phyloP scores from a whole-genome alignment of 225 moss, liverwort and hornwort species.

The Lunularia cruciata region DNA sequence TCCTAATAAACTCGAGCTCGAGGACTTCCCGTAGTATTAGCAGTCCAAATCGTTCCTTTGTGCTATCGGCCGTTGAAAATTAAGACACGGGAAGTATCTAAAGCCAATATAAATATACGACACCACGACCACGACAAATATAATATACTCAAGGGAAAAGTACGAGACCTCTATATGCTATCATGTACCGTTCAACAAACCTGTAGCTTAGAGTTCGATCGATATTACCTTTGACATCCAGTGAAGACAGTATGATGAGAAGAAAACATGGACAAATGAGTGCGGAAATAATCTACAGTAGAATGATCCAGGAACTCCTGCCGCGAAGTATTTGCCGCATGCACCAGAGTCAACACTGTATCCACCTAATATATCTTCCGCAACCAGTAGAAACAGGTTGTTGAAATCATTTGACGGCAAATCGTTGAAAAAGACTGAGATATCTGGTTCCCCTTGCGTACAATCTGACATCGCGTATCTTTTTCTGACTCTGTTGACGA shows the following conservation, averaged over 20 bases:
- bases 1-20: too few relatives aligned
- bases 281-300: conserved; percentile 49
- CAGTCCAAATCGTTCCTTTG: too few relatives aligned
- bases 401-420: conserved; percentile 66
- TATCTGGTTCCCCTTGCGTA: not conserved
- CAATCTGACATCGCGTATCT: not conserved
- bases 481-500: conserved; percentile 29
- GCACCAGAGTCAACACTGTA: not conserved
- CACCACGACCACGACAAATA: too few relatives aligned
- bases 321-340: conserved; percentile 27
- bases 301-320: conserved; percentile 60
- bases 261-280: conserved; percentile 42
- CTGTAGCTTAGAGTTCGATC: too few relatives aligned
- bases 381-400: conserved; percentile 45
- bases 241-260: conserved; percentile 51
- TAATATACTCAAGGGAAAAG: too few relatives aligned
- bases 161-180: too few relatives aligned
- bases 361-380: conserved; percentile 1
- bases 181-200: too few relatives aligned
- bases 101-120: too few relatives aligned
- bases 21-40: too few relatives aligned
- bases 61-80: too few relatives aligned
- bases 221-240: conserved; percentile 60
- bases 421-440: conserved; percentile 28
- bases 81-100: too few relatives aligned